phyloP scores from a whole-genome alignment of 192 early-diverging fungal genomes.

The Funneliformis mosseae region DNA sequence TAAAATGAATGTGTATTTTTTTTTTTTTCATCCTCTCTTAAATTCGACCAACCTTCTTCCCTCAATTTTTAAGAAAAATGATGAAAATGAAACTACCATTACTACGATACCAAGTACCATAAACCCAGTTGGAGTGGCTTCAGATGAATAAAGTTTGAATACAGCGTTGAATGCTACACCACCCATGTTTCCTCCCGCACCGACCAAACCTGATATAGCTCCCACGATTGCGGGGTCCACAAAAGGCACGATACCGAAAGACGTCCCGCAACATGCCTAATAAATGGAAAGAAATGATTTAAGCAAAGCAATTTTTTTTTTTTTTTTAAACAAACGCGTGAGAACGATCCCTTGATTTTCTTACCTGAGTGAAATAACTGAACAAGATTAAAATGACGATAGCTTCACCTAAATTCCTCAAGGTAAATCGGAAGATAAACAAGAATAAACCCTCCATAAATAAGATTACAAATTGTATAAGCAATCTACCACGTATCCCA shows the following conservation, averaged over 20 bases:
- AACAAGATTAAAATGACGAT: conserved; percentile 55
- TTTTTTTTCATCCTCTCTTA: neutral
- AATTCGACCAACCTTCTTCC: conserved; percentile 33
- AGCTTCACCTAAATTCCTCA: conserved; percentile 38
- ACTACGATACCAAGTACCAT: conserved; percentile 51
- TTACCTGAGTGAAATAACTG: conserved; percentile 52
- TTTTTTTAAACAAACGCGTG: neutral
- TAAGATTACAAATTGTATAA: conserved; percentile 52
- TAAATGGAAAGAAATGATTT: neutral
- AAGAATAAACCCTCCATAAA: conserved; percentile 52
- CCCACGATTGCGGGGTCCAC: conserved; percentile 51
- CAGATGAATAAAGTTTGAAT: conserved; percentile 45
- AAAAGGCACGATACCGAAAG: conserved; percentile 65
- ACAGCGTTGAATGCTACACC: conserved; percentile 58
- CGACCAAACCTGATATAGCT: conserved; percentile 57
- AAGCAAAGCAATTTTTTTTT: neutral
- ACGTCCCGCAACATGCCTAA: conserved; percentile 54
- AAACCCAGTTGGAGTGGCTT: conserved; percentile 39
- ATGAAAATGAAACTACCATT: conserved; percentile 38
- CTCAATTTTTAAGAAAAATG: conserved; percentile 38
- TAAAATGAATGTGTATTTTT: neutral
- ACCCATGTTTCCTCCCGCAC: conserved; percentile 64
- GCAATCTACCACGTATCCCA: conserved; percentile 51
- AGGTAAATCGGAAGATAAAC: conserved; percentile 48
- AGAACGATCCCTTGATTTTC: neutral